Evolutionary conservation across 2,329 filamentous ascomycete genomes (phyloP), one percentile per base, ranked within the genome.

Genomic region (Pseudohalonectria lignicola): DNA sequence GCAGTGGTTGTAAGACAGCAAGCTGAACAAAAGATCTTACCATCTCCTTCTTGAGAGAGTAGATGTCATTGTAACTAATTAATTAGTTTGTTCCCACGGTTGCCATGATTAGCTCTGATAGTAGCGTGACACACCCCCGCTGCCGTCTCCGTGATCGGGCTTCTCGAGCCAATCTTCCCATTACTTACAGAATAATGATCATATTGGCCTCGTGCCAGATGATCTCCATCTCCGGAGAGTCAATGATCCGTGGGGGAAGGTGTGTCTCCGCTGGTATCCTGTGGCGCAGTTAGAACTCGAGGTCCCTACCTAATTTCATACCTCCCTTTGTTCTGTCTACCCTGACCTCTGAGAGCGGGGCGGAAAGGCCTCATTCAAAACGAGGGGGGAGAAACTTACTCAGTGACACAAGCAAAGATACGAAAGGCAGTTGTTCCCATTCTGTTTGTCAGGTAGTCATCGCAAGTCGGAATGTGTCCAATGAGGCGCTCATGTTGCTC

Each of bases 31-130:
- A n/a, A n/a, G n/a, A 7, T 37, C 43, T 34, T 28, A 47, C 46
- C 15, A 49, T 43, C 20, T 49, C 47, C 32, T 49, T 49, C 33
- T 47, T 49, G n/a, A 49, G 39, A 2, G 47, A 49, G 2, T 46
- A 34, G 9, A 49, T 43, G 25, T 49, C 47, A 32, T 49, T 49
- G 35, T 43, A 34, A 9, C 46, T 48, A 19, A 4, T 8, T 23
- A 4, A 17, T 3, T 10, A 28, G 3, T 26, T 26, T n/a, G n/a
- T n/a, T n/a, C n/a, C n/a, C n/a, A n/a, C n/a, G n/a, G n/a, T n/a
- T n/a, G n/a, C n/a, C n/a, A n/a, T n/a, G n/a, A n/a, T n/a, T n/a
- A n/a, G n/a, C n/a, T n/a, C n/a, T n/a, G n/a, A n/a, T n/a, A n/a
- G n/a, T n/a, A n/a, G n/a, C n/a, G n/a, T n/a, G n/a, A n/a, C n/a